phyloP scores from a whole-genome alignment of 441 rosid species.

The Pelargonium australe region DNA sequence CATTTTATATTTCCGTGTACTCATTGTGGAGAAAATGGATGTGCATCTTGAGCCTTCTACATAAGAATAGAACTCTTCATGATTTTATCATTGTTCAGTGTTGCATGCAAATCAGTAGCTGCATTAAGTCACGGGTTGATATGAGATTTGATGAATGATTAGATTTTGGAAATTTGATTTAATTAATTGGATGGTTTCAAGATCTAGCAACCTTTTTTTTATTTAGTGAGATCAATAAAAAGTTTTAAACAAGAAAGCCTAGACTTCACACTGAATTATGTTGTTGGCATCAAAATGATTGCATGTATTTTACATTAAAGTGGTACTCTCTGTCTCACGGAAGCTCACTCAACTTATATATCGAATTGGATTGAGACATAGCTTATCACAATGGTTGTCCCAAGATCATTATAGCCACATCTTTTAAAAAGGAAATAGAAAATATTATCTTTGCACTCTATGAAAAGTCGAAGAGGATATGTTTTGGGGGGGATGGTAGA shows the following conservation, averaged over 20 bases:
- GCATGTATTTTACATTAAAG: too few species aligned
- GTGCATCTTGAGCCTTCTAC: background rate
- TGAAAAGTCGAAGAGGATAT: too few species aligned
- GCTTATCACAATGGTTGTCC: too few species aligned
- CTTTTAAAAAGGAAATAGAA: too few species aligned
- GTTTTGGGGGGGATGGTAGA: too few species aligned
- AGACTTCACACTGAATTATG: too few species aligned
- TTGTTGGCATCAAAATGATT: too few species aligned
- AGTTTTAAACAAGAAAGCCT: background rate
- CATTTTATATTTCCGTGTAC: slow-evolving; percentile 3
- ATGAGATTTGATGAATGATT: background rate
- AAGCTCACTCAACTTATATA: too few species aligned
- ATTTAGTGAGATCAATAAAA: background rate
- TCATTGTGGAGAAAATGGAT: slow-evolving; percentile 3
- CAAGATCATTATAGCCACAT: too few species aligned
- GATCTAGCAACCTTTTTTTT: background rate
- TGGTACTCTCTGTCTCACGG: too few species aligned
- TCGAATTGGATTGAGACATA: too few species aligned
- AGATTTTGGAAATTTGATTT: background rate
- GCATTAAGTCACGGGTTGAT: background rate
- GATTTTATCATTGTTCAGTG: background rate
- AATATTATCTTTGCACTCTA: too few species aligned
- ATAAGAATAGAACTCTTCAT: background rate
- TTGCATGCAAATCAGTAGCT: background rate
- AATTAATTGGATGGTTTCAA: background rate